Evolutionary conservation across 2,329 filamentous ascomycete species (phyloP), one percentile per base, ranked within the genome.

Genomic region (Aspergillus versicolor): DNA sequence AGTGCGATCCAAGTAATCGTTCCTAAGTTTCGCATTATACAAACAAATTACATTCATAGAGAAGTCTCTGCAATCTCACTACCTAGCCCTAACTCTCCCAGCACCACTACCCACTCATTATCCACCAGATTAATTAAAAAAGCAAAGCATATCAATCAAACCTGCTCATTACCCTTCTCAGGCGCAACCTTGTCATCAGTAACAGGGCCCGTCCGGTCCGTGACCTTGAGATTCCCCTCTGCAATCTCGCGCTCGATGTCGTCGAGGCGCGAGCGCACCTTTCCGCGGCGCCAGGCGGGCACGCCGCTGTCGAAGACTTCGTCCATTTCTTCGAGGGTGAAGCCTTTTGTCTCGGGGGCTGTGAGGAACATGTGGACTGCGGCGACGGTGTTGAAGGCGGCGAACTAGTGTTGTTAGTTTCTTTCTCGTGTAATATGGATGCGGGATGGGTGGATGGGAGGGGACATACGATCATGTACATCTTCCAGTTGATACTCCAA

Each of bases 291-390:
- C 61, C 61, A 63, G 24, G 65, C 52, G 1, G 69, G 66, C 4
- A 68, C 5, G 17, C 67, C 64, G 11, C 52, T 65, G 54, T 71
- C 68, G 19, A 71, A 71, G 34, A 71, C 67, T 27, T 71, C 68
- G 45, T 70, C 60, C 61, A 63, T 63, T 24, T 63, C 61, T 49
- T 63, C 61, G 1, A 63, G 52, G 1, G 61, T 63, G 42, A 52
- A 62, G 4, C 61, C 60, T 42, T 63, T 63, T 12, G 61, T 63
- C 17, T 63, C 61, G 8, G 60, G 60, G 17, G 61, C 61, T 1
- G 56, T 59, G 1, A 63, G 41, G 54, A 63, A 63, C 61, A 63
- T 63, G 58, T 63, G 61, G 43, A 63, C 44, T 21, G 60, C 58
- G 2, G 61, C 61, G 1, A 46, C 57, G 9, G 61, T 61, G 42